A percentile compares a stretch with the other conserved stretches of the same genome.
phyloP scores from a whole-genome alignment of 1,284 basidiomycete genomes.

The Microbotryomycetes sp. region DNA sequence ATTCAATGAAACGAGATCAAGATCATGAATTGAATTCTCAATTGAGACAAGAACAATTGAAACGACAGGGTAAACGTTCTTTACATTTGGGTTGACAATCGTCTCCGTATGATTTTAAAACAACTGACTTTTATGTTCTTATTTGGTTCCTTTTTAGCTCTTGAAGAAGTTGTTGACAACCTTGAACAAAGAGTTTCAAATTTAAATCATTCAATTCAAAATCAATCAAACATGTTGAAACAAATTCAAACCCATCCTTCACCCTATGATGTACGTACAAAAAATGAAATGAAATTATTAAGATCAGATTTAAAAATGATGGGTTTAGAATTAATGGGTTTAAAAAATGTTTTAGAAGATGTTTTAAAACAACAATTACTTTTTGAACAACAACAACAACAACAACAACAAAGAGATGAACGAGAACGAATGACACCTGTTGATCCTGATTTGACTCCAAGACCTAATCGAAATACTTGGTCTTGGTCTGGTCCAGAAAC shows the following conservation, averaged over 20 bases:
- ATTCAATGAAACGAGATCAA: too few relatives aligned
- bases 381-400: not conserved
- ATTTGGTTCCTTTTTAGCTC: too few relatives aligned
- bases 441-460: not conserved
- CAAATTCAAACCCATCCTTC: not conserved
- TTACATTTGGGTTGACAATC: not conserved
- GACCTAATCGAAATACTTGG: not conserved
- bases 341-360: slow-evolving; percentile 28
- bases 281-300: slow-evolving; percentile 17
- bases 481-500: not conserved
- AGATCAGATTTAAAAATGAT: slow-evolving; percentile 19
- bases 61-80: not conserved
- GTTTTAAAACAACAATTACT: slow-evolving; percentile 14
- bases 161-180: not conserved
- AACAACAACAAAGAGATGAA: not conserved
- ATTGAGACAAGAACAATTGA: not conserved
- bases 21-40: not conserved
- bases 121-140: not conserved
- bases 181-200: not conserved
- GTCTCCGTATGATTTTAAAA: not conserved
- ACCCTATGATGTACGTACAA: not conserved
- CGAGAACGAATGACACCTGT: not conserved
- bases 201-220: not conserved
- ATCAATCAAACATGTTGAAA: not conserved
- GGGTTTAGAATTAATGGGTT: slow-evolving; percentile 29